A percentile compares a stretch with the other conserved stretches of the same genome.
These are phyloP conservation scores for Plasmopara viticola DNA, from an alignment of 352 stramenopile genomes.

Conservation along the genomic window DNA sequence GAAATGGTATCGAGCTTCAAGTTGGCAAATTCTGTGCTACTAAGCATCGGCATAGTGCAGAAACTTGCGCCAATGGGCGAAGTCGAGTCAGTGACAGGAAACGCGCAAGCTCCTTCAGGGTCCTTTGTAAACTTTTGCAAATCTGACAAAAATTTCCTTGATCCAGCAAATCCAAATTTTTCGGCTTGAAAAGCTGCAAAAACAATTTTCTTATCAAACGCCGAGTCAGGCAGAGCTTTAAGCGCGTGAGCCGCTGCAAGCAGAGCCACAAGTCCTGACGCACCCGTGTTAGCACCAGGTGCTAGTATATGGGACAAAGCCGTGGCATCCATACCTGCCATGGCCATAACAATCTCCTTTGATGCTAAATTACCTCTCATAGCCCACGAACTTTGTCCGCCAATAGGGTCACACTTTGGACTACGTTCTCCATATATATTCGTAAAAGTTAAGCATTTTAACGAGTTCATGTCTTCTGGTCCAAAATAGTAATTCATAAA, in stretches of 20 bases:
- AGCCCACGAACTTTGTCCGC: constrained; percentile 66
- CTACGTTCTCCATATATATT: constrained; percentile 63
- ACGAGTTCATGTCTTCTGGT: constrained; percentile 60
- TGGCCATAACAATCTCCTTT: constrained; percentile 58
- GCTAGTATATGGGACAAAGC: constrained; percentile 63
- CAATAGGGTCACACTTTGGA: constrained; percentile 74
- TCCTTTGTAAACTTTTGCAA: constrained; percentile 46
- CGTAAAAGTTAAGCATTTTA: constrained; percentile 62
- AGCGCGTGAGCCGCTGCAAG: constrained; percentile 65
- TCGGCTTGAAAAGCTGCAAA: constrained; percentile 80
- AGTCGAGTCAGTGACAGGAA: constrained; percentile 33
- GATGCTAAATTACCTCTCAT: constrained; percentile 47
- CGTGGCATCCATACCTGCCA: constrained; percentile 74
- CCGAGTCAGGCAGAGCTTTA: constrained; percentile 50
- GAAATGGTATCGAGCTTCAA: constrained; percentile 52
- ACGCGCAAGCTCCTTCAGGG: constrained; percentile 38
- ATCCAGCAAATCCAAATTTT: constrained; percentile 79
- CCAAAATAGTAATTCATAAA: constrained; percentile 86
- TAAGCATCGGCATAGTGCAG: constrained; percentile 65
- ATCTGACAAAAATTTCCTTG: constrained; percentile 68
- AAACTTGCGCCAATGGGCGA: constrained; percentile 57
- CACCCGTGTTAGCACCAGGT: constrained; percentile 66
- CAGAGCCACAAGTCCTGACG: constrained; percentile 68
- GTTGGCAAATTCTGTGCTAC: constrained; percentile 51
- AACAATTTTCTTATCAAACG: constrained; percentile 67